These are phyloP conservation scores for Hypoxylon subgilvum DNA, from an alignment of 495 filamentous ascomycete genomes.

Conservation along the genomic window DNA sequence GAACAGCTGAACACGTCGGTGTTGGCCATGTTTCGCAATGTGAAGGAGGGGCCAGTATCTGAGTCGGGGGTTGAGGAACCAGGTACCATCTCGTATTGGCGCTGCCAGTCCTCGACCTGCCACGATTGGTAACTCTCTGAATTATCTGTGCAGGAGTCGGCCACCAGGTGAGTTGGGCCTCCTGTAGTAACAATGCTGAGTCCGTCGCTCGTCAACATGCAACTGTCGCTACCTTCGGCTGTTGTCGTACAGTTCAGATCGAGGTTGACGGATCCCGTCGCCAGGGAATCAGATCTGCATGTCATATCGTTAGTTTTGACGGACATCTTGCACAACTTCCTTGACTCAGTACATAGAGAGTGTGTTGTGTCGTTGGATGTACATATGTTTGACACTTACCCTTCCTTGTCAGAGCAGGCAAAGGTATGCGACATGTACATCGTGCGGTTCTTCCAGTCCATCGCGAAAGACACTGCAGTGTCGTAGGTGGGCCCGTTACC, in stretches of 20 bases:
- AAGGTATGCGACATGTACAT: constrained; percentile 49
- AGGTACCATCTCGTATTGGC: constrained; percentile 39
- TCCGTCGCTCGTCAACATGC: constrained; percentile 33
- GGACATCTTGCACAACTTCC: too few species aligned
- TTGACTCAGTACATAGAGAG: too few species aligned
- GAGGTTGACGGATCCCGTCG: constrained; percentile 41
- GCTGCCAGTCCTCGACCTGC: constrained; percentile 45
- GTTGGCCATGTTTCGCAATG: constrained; percentile 40
- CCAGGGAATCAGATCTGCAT: constrained; percentile 40
- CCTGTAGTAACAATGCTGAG: constrained; percentile 35
- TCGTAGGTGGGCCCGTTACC: constrained; percentile 44
- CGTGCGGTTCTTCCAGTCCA: constrained; percentile 48
- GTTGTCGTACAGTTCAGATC: constrained; percentile 42
- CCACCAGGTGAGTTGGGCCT: constrained; percentile 4
- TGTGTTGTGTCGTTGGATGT: too few species aligned
- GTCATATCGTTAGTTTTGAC: constrained; percentile 1
- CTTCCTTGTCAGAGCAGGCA: constrained; percentile 43
- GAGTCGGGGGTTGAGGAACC: constrained; percentile 20
- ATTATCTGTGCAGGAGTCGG: constrained; percentile 36
- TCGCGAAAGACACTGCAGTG: constrained; percentile 45
- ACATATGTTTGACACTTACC: constrained; percentile 44
- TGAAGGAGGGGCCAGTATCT: constrained; percentile 48
- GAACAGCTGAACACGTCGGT: constrained; percentile 39
- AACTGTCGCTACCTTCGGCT: constrained; percentile 31
- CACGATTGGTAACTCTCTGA: constrained; percentile 45